Conservation (phyloP, 2,329 filamentous ascomycete genomes). For the Penicillium sp. region DNA sequence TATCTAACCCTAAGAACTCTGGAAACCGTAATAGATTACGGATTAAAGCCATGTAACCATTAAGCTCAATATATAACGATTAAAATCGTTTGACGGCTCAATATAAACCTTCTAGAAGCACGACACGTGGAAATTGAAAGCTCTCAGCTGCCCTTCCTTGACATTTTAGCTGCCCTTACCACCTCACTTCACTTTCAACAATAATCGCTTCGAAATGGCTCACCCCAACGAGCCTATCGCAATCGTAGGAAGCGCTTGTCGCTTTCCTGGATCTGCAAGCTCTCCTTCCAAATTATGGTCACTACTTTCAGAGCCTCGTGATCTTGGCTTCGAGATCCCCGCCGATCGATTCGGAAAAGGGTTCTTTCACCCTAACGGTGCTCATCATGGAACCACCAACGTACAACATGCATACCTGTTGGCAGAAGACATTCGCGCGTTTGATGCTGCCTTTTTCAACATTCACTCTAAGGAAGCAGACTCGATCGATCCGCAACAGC, state of each 20-base stretch:
- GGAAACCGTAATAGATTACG: too few relatives aligned
- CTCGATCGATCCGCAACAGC: constrained; percentile 5
- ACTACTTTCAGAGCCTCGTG: constrained; percentile 16
- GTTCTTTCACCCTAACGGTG: constrained; percentile 5
- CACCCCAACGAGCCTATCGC: constrained; percentile 11
- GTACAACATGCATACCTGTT: constrained; percentile 8
- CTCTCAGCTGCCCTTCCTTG: too few relatives aligned
- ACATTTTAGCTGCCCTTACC: too few relatives aligned
- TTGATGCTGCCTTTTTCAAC: constrained; percentile 27
- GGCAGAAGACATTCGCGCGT: constrained; percentile 20
- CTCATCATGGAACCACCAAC: constrained; percentile 14
- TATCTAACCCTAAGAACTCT: too few relatives aligned
- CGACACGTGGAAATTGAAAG: too few relatives aligned
- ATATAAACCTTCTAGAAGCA: too few relatives aligned
- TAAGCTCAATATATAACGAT: too few relatives aligned
- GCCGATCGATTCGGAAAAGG: constrained; percentile 1
- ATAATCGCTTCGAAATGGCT: constrained; percentile 22
- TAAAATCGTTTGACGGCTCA: too few relatives aligned
- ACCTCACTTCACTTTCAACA: constrained; percentile 8
- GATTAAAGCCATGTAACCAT: too few relatives aligned
- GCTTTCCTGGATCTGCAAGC: constrained; percentile 8
- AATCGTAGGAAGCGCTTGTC: constrained; percentile 12
- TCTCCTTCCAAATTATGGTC: constrained; percentile 8
- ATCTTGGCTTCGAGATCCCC: constrained; percentile 6
- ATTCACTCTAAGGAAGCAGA: constrained; percentile 8